Evolutionary conservation across 345 rosid genomes (phyloP).

Genomic region (Rhizophora mangle): DNA sequence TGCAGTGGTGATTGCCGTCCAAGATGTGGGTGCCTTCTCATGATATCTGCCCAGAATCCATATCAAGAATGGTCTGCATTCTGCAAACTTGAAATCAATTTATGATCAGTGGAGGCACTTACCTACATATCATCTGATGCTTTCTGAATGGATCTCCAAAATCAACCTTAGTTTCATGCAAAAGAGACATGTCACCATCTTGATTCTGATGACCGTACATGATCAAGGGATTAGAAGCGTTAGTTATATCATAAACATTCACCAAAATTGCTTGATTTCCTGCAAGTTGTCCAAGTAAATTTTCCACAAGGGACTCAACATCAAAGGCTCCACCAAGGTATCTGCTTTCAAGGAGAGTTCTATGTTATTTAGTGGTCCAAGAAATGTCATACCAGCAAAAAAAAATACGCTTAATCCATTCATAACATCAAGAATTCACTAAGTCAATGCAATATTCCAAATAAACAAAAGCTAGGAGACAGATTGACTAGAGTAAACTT

Average conservation of each 20-base stretch:
- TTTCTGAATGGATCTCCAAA: conserved; percentile 95
- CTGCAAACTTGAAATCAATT: conserved; percentile 1
- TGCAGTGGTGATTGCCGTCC: conserved; percentile 71
- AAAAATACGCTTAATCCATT: no score
- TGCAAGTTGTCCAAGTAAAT: conserved; percentile 93
- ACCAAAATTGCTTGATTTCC: conserved; percentile 93
- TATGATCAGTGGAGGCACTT: conserved; percentile 19
- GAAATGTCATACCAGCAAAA: no score
- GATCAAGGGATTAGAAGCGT: conserved; percentile 72
- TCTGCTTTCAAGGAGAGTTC: conserved; percentile 41
- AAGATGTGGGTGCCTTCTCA: conserved; percentile 68
- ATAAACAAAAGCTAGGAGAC: no score
- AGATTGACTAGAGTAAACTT: no score
- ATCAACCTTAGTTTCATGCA: conserved; percentile 79
- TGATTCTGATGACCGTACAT: conserved; percentile 87
- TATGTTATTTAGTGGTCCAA: not conserved
- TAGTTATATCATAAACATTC: conserved; percentile 85
- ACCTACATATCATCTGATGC: conserved; percentile 94
- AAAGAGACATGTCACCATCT: conserved; percentile 72
- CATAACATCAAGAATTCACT: no score
- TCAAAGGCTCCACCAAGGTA: conserved; percentile 99
- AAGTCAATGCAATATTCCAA: no score
- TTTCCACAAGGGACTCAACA: conserved; percentile 98
- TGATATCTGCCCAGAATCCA: conserved; percentile 57
- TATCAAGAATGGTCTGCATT: conserved; percentile 13